A percentile compares a stretch with the other conserved stretches of the same genome.
These are phyloP conservation scores for Aurantiochytrium sp. DNA, from an alignment of 108 stramenopile species.

Conservation along the genomic window DNA sequence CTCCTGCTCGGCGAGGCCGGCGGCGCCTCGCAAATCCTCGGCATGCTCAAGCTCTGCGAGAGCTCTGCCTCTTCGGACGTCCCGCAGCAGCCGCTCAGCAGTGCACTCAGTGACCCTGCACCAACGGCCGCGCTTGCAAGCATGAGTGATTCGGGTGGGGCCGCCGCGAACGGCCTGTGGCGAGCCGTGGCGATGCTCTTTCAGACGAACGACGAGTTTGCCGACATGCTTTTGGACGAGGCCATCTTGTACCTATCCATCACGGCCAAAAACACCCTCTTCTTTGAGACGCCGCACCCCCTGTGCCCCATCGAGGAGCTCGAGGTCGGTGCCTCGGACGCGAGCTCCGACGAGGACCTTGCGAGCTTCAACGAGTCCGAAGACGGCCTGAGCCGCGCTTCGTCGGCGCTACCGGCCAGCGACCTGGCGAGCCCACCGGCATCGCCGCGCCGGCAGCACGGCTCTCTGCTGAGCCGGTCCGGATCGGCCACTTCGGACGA, in stretches of 20 bases:
- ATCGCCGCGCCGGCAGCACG: neutral
- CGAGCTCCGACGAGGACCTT: neutral
- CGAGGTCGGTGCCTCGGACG: neutral
- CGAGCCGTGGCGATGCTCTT: conserved; percentile 5
- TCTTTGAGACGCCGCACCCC: conserved; percentile 9
- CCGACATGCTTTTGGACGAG: conserved; percentile 29
- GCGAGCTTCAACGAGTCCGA: neutral
- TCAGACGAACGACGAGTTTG: conserved; percentile 1
- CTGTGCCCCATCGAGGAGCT: conserved; percentile 19
- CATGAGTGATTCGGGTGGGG: neutral
- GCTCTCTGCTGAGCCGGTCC: neutral
- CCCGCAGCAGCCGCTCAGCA: neutral
- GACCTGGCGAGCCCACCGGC: neutral
- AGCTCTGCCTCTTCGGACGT: neutral
- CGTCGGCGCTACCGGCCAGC: neutral
- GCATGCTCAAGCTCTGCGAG: conserved; percentile 24
- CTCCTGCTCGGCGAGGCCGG: neutral
- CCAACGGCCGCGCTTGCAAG: neutral
- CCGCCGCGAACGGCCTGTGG: neutral
- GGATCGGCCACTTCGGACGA: neutral
- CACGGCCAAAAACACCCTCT: neutral
- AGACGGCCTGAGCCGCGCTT: neutral
- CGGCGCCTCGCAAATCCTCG: conserved; percentile 22
- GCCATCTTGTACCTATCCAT: conserved; percentile 6
- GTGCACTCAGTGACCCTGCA: neutral